Percentiles rank a stretch among this genome's conserved stretches.
Conservation (phyloP, 2,329 filamentous ascomycete genomes). For the Keithomyces neogunnii region DNA sequence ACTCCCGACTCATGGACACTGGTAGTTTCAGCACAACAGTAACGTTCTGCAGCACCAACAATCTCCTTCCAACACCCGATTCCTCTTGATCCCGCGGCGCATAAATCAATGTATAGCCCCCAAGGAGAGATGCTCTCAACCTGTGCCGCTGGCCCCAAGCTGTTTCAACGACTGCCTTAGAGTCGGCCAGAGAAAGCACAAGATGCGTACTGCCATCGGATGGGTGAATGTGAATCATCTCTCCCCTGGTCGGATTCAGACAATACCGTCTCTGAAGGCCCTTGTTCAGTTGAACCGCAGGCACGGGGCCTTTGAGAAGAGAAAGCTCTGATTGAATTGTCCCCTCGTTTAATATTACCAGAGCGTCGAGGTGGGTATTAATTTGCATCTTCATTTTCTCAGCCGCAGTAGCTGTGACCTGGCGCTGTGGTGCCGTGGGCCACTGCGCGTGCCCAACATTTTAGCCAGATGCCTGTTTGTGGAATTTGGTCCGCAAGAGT, state of each 20-base stretch:
- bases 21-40: slow-evolving; percentile 10
- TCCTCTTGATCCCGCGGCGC: slow-evolving; percentile 11
- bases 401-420: slow-evolving; percentile 7
- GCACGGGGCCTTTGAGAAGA: slow-evolving; percentile 11
- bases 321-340: slow-evolving; percentile 9
- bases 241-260: slow-evolving; percentile 11
- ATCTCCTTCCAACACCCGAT: slow-evolving; percentile 11
- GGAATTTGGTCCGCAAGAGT: slow-evolving; percentile 5
- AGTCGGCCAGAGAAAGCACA: slow-evolving; percentile 27
- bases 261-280: slow-evolving; percentile 2
- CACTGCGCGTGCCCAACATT: slow-evolving; percentile 9
- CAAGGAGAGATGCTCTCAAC: slow-evolving; percentile 14
- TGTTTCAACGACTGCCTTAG: slow-evolving; percentile 20
- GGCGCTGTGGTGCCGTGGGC: slow-evolving; percentile 13
- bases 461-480: too few species aligned
- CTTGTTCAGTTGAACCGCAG: slow-evolving; percentile 11
- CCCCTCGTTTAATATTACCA: slow-evolving; percentile 5
- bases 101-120: slow-evolving; percentile 14
- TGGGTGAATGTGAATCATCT: slow-evolving; percentile 28
- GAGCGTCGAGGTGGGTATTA: slow-evolving; percentile 6
- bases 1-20: too few species aligned
- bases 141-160: slow-evolving; percentile 32
- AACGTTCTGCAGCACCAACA: slow-evolving; percentile 9
- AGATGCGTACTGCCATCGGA: slow-evolving; percentile 29
- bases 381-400: slow-evolving; percentile 9